A percentile compares a stretch with the other conserved stretches of the same genome.
Evolutionary conservation across 23 red algal species (phyloP).

Genomic region (Porphyridium purpureum): DNA sequence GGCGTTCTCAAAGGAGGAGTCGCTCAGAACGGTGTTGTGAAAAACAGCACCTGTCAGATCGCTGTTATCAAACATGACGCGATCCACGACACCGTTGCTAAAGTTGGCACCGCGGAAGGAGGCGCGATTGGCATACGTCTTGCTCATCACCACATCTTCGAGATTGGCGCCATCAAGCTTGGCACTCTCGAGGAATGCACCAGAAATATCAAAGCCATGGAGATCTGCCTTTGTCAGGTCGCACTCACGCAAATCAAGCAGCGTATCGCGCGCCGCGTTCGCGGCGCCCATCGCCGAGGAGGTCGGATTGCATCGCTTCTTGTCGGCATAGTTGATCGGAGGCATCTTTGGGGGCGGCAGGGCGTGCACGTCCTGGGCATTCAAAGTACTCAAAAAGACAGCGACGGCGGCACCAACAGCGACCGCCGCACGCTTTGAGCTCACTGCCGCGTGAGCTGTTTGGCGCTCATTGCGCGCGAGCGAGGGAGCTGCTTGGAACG

Average conservation of each 20-base stretch:
- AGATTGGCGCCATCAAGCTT: constrained; percentile 29
- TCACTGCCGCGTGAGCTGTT: no score
- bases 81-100: constrained; percentile 59
- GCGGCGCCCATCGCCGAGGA: constrained; percentile 87
- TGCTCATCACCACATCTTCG: constrained; percentile 29
- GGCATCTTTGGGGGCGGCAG: no score
- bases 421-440: no score
- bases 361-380: no score
- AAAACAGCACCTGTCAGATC: constrained; percentile 47
- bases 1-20: constrained; percentile 64
- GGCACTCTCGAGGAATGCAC: constrained; percentile 41
- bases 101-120: constrained; percentile 34
- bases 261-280: constrained; percentile 72
- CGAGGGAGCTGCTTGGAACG: no score
- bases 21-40: constrained; percentile 68
- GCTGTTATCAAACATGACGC: constrained; percentile 67
- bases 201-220: constrained; percentile 47
- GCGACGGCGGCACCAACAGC: no score
- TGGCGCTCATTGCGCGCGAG: no score
- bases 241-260: constrained; percentile 70
- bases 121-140: constrained; percentile 39
- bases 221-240: constrained; percentile 37
- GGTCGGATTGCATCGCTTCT: constrained; percentile 7
- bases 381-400: no score
- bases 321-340: no score